Evolutionary conservation across 257 asterid genomes (phyloP).

Genomic region (Linaria vulgaris): DNA sequence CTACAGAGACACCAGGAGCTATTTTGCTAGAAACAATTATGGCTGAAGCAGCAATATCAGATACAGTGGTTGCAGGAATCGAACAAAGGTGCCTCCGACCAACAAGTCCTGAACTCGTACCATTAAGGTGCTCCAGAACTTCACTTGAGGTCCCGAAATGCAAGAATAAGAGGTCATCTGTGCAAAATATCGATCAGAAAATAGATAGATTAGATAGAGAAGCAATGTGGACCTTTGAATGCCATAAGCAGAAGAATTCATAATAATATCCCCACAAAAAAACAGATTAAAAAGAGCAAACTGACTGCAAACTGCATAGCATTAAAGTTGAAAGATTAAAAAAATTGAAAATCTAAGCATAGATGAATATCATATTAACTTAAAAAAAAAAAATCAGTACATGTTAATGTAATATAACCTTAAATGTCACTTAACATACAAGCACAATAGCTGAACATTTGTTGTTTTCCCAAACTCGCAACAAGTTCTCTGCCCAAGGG

Average conservation of each 20-base stretch:
- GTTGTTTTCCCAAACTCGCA: constrained; percentile 61
- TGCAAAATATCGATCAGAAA: constrained; percentile 21
- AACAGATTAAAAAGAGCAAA: not conserved
- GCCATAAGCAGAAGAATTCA: not conserved
- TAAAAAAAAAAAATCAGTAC: constrained; percentile 1
- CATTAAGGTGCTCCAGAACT: constrained; percentile 89
- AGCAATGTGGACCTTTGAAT: constrained; percentile 9
- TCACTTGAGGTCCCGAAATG: constrained; percentile 98
- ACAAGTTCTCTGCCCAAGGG: constrained; percentile 83
- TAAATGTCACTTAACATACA: constrained; percentile 53
- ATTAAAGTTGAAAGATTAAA: constrained; percentile 8
- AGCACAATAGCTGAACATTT: constrained; percentile 93
- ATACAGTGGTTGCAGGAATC: constrained; percentile 80
- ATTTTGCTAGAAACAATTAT: constrained; percentile 81
- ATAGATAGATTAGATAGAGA: constrained; percentile 2
- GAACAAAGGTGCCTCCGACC: constrained; percentile 96
- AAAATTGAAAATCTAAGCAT: constrained; percentile 22
- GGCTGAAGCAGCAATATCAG: constrained; percentile 91
- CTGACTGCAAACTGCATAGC: not conserved
- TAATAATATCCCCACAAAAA: not conserved
- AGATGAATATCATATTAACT: constrained; percentile 25
- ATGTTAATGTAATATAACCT: constrained; percentile 23
- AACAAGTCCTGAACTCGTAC: constrained; percentile 75
- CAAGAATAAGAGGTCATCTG: constrained; percentile 86
- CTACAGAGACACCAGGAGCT: constrained; percentile 80